Percentiles rank a stretch among this genome's conserved stretches.
Conservation (phyloP, 2,329 filamentous ascomycete genomes). For the Pleomassaria siparia region DNA sequence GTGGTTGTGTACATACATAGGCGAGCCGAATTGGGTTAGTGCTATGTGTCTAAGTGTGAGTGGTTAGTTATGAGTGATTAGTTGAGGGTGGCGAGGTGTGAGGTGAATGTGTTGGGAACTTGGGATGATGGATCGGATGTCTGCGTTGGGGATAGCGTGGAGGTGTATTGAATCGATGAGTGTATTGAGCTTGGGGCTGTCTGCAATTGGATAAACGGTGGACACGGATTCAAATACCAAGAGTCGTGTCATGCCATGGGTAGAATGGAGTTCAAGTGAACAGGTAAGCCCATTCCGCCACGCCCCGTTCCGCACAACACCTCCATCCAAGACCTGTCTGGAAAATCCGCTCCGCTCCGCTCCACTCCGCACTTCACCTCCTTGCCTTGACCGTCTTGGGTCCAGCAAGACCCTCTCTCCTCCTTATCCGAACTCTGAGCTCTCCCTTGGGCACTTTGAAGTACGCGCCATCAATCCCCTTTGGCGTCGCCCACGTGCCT, state of each 20-base stretch:
- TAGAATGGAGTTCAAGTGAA: too few species aligned
- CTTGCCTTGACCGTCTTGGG: conserved; percentile 5
- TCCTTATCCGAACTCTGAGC: conserved; percentile 56
- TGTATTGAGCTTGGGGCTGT: too few species aligned
- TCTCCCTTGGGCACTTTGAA: conserved; percentile 56
- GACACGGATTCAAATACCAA: too few species aligned
- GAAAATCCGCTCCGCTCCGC: background rate
- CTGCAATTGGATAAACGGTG: too few species aligned
- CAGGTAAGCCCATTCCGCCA: background rate
- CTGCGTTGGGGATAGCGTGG: too few species aligned
- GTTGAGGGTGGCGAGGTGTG: conserved; percentile 3
- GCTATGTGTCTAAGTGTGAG: too few species aligned
- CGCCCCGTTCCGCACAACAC: too few species aligned
- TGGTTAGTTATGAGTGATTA: background rate
- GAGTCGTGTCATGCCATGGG: too few species aligned
- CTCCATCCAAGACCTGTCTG: background rate
- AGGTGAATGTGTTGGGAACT: background rate
- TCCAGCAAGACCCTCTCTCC: conserved; percentile 29
- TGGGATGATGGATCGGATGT: background rate
- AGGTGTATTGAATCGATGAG: background rate
- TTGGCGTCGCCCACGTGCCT: conserved; percentile 54
- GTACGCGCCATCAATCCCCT: conserved; percentile 48
- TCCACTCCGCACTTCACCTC: conserved; percentile 2
- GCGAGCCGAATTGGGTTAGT: too few species aligned
- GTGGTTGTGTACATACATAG: too few species aligned